A percentile compares a stretch with the other conserved stretches of the same genome.
These are phyloP conservation scores for Punica granatum DNA, from an alignment of 345 rosid species.

Conservation along the genomic window DNA sequence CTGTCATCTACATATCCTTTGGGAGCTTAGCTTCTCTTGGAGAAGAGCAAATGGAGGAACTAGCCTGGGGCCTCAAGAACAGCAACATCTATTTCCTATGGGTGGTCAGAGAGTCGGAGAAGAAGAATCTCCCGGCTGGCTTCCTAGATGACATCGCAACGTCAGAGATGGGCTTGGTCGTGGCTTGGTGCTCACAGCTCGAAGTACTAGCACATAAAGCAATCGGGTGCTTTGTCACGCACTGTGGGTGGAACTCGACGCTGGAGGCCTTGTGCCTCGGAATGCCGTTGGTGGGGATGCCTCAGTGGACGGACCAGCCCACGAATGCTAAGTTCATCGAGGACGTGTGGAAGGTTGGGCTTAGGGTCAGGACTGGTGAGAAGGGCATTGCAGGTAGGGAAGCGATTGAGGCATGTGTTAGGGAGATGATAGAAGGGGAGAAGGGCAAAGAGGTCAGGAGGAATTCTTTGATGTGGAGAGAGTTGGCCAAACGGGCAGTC, in stretches of 20 bases:
- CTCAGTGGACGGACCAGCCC: constrained; percentile 52
- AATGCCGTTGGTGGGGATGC: constrained; percentile 50
- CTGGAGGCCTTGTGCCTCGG: constrained; percentile 55
- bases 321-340: constrained; percentile 45
- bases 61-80: constrained; percentile 29
- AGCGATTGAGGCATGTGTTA: constrained; percentile 34
- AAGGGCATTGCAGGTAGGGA: constrained; percentile 29
- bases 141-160: constrained; percentile 21
- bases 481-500: constrained; percentile 32
- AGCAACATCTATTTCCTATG: constrained; percentile 42
- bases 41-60: constrained; percentile 50
- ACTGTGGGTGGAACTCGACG: constrained; percentile 68
- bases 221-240: constrained; percentile 55
- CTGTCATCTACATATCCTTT: constrained; percentile 47
- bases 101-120: constrained; percentile 50
- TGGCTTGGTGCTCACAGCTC: constrained; percentile 50
- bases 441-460: constrained; percentile 26
- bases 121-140: constrained; percentile 28
- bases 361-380: constrained; percentile 26
- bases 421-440: constrained; percentile 48
- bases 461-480: constrained; percentile 43
- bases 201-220: constrained; percentile 42
- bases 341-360: constrained; percentile 55
- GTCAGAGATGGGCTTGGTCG: constrained; percentile 32
- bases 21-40: constrained; percentile 32